Percentiles rank a stretch among this genome's conserved stretches.
These are phyloP conservation scores for Ophiosphaerella herpotricha DNA, from an alignment of 2,329 filamentous ascomycete genomes.

Conservation along the genomic window DNA sequence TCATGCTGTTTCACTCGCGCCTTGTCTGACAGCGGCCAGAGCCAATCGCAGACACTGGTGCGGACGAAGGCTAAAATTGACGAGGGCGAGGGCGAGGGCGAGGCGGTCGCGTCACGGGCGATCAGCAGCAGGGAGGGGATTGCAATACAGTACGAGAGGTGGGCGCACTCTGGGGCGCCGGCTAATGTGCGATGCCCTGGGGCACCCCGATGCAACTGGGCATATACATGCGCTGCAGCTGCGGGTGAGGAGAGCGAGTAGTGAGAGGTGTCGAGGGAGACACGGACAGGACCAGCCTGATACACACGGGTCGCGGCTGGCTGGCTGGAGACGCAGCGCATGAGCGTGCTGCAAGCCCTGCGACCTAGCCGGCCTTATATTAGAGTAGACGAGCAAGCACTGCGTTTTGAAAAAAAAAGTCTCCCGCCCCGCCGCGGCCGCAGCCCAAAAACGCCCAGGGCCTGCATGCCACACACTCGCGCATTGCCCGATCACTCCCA, in stretches of 20 bases:
- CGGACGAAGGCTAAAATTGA: conserved; percentile 10
- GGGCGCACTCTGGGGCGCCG: conserved; percentile 3
- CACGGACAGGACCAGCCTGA: no score
- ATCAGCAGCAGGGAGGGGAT: conserved; percentile 9
- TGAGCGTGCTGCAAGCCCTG: conserved; percentile 12
- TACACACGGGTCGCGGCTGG: not conserved
- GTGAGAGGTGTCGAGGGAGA: no score
- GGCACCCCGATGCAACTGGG: not conserved
- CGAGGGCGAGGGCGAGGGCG: conserved; percentile 8
- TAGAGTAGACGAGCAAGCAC: conserved; percentile 22
- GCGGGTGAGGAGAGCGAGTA: conserved; percentile 2
- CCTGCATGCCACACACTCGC: conserved; percentile 3
- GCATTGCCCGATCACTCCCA: conserved; percentile 1
- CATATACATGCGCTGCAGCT: not conserved
- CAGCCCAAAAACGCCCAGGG: conserved; percentile 3
- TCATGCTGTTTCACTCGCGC: conserved; percentile 15
- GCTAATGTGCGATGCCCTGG: not conserved
- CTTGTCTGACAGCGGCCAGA: conserved; percentile 5
- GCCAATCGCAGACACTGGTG: conserved; percentile 15
- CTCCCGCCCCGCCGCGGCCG: conserved; percentile 3
- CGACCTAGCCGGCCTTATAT: conserved; percentile 10
- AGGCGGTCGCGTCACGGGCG: not conserved
- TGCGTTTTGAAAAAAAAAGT: conserved; percentile 19
- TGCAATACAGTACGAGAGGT: not conserved
- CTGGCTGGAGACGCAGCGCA: conserved; percentile 28